Evolutionary conservation across 2,329 filamentous ascomycete genomes (phyloP), one percentile per base, ranked within the genome.

Genomic region (Paradendryphiella salina): DNA sequence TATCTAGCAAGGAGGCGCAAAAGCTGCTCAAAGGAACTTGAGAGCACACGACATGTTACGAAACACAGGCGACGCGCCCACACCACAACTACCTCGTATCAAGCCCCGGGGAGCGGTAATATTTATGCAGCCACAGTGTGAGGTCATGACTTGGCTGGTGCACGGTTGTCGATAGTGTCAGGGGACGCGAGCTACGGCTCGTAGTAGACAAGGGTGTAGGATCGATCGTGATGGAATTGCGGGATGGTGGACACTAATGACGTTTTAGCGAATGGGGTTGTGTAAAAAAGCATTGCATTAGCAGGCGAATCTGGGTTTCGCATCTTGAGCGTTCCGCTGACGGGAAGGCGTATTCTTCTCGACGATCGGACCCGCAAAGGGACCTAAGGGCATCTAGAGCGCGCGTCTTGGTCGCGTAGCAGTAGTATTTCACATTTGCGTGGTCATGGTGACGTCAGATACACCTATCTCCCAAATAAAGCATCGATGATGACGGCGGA

Each of bases 1-100:
- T 83, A 11, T 74, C 77, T 17, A 71, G 74, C 10, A 77, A 81
- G 49, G 80, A 84, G 65, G 83, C 83, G 14, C 75, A 76, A 44
- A 69, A 73, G 40, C 66, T 80, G 13, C 52, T 77, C 9, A 68
- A 69, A 38, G 61, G 60, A 32, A 26, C 52, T 32, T 66, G 44
- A 53, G 31, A 21, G 38, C 14, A 33, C 15, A 20, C 34, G 32
- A 40, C 23, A 28, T 15, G 20, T 31, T 20, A 23, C 29, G 26
- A 35, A 14, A 3, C n/a, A 17, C 32, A n/a, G 34, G 36, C 21
- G 29, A 14, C n/a, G 33, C 10, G n/a, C 35, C 28, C 7, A 17
- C 20, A 33, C 17, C 11, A 5, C 9, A 20, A 29, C 28, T 18
- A 32, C 14, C 13, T 32, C 29, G 26, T 33, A 11, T 18, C 29